Evolutionary conservation across 306 rosid genomes (phyloP).

Genomic region (Malus asiatica): DNA sequence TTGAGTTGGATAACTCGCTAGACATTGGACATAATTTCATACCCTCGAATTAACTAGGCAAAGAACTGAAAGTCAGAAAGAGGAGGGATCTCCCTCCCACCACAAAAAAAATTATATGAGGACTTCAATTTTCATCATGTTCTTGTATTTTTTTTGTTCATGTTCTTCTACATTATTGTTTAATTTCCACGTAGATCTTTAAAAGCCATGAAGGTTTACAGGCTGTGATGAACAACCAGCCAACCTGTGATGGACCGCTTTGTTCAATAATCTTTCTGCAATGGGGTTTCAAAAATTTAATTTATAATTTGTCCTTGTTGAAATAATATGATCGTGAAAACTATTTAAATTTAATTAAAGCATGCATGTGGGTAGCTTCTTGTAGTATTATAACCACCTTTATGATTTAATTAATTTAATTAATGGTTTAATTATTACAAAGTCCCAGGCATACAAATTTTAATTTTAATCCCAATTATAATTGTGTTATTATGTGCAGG

Average conservation of each 20-base stretch:
- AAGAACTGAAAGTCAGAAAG: neutral
- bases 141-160: neutral
- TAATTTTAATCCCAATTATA: too few relatives aligned
- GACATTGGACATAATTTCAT: neutral
- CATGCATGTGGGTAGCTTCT: neutral
- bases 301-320: neutral
- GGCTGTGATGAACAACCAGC: slow-evolving; percentile 41
- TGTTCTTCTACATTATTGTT: neutral
- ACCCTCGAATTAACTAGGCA: neutral
- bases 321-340: neutral
- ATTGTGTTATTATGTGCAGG: slow-evolving; percentile 36
- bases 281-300: neutral
- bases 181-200: neutral
- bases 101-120: neutral
- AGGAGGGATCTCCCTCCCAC: neutral
- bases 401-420: neutral
- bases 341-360: neutral
- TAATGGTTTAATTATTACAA: neutral
- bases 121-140: neutral
- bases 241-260: slow-evolving; percentile 31
- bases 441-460: neutral
- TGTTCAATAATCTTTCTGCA: neutral
- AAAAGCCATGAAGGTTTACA: slow-evolving; percentile 18
- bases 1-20: too few relatives aligned
- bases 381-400: neutral